Conservation (phyloP, 305 asterid species). For the Ilex paraguariensis region DNA sequence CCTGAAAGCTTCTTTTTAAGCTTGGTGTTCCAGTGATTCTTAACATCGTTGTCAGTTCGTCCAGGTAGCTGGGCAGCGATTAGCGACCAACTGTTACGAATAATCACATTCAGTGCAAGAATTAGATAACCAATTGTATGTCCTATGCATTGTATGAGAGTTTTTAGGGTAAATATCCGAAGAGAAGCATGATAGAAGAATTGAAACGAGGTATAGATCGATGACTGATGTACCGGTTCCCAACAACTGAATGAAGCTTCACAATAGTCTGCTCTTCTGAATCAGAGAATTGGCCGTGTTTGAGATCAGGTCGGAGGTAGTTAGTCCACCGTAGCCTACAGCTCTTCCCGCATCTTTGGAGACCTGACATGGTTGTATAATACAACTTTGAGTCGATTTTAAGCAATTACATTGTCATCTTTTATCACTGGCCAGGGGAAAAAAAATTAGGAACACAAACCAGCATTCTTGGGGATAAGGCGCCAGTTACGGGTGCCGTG, state of each 20-base stretch:
- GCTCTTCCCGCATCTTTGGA: constrained; percentile 90
- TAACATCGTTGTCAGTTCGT: constrained; percentile 92
- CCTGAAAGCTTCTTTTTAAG: constrained; percentile 76
- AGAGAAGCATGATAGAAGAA: too few relatives aligned
- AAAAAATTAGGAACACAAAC: constrained; percentile 16
- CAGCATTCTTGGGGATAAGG: constrained; percentile 94
- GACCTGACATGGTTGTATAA: constrained; percentile 36
- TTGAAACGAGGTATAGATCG: too few relatives aligned
- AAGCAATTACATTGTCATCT: background rate
- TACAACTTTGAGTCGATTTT: too few relatives aligned
- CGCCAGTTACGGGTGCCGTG: constrained; percentile 98
- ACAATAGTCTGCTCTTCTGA: constrained; percentile 76
- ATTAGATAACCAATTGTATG: background rate
- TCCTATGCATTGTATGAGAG: too few relatives aligned
- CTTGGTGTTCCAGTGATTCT: constrained; percentile 97
- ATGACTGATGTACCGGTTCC: constrained; percentile 34
- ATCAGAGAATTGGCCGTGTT: constrained; percentile 83
- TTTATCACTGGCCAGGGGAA: background rate
- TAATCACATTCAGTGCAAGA: background rate
- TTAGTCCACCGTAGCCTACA: constrained; percentile 87
- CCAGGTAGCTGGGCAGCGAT: constrained; percentile 98
- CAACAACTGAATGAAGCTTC: constrained; percentile 82
- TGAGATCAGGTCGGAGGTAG: constrained; percentile 88
- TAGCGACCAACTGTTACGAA: constrained; percentile 74
- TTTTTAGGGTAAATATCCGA: too few relatives aligned